Conservation (phyloP, 257 asterid genomes). For the Nicotiana otophora region DNA sequence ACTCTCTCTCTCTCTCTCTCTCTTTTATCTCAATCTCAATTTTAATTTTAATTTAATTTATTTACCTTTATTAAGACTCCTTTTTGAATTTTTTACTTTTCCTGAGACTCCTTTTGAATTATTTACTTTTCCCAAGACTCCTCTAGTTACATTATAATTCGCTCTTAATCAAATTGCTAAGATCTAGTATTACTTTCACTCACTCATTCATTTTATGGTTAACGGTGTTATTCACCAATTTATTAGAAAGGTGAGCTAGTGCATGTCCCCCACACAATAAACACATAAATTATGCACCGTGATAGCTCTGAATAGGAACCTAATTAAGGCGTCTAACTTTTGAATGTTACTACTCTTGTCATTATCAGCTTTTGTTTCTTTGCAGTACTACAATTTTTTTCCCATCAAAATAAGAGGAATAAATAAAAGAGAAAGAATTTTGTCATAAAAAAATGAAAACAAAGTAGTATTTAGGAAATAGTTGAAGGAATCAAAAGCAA, state of each 20-base stretch:
- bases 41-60: too few species aligned
- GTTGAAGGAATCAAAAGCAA: neutral
- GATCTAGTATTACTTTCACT: neutral
- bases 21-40: too few species aligned
- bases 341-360: neutral
- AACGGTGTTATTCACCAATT: too few species aligned
- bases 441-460: neutral
- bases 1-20: too few species aligned
- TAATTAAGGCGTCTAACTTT: too few species aligned
- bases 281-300: too few species aligned
- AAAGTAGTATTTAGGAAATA: neutral
- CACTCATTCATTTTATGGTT: too few species aligned
- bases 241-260: neutral
- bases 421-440: neutral
- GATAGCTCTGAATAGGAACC: too few species aligned
- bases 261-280: neutral
- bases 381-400: neutral
- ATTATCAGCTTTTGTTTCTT: neutral
- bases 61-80: too few species aligned
- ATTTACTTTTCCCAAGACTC: neutral
- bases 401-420: neutral
- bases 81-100: too few species aligned
- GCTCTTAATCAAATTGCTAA: neutral
- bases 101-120: too few species aligned
- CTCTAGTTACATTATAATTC: neutral